A percentile compares a stretch with the other conserved stretches of the same genome.
Evolutionary conservation across 2,329 filamentous ascomycete genomes (phyloP).

Genomic region (Talaromyces sp.): DNA sequence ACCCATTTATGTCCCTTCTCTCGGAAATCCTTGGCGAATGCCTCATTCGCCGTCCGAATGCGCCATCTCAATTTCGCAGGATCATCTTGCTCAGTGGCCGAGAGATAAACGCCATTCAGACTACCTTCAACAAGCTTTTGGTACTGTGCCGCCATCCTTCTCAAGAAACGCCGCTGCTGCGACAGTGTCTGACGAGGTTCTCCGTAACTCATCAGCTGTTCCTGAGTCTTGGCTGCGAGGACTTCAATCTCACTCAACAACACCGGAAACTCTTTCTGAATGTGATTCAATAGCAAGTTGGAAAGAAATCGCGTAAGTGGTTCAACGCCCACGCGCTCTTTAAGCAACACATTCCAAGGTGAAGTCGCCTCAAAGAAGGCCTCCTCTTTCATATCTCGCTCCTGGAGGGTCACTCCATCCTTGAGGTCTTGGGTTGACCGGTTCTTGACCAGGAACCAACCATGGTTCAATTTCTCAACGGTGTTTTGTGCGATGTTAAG

Average conservation of each 20-base stretch:
- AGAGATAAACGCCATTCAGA: slow-evolving; percentile 20
- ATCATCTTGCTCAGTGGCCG: slow-evolving; percentile 16
- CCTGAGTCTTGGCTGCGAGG: background rate
- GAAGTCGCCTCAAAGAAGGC: slow-evolving; percentile 18
- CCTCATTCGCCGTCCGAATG: background rate
- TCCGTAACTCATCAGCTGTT: slow-evolving; percentile 18
- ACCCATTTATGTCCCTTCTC: background rate
- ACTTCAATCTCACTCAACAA: slow-evolving; percentile 12
- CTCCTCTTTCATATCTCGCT: slow-evolving; percentile 15
- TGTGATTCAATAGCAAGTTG: slow-evolving; percentile 14
- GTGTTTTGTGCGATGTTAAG: slow-evolving; percentile 20
- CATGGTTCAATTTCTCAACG: slow-evolving; percentile 12
- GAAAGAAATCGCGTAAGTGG: slow-evolving; percentile 22
- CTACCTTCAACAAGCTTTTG: slow-evolving; percentile 20
- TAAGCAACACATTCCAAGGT: slow-evolving; percentile 22
- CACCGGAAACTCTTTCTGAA: slow-evolving; percentile 12
- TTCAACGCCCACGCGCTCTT: slow-evolving; percentile 22
- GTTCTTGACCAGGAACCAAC: slow-evolving; percentile 14
- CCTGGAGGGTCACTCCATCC: slow-evolving; percentile 27
- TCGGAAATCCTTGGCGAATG: background rate
- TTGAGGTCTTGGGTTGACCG: slow-evolving; percentile 13
- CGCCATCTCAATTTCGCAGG: background rate
- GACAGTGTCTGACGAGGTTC: slow-evolving; percentile 19
- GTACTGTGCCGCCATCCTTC: slow-evolving; percentile 18
- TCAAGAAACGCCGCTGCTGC: slow-evolving; percentile 23